Percentiles rank a stretch among this genome's conserved stretches.
phyloP scores from a whole-genome alignment of 2,329 filamentous ascomycete genomes.

The Penicillium sp. region DNA sequence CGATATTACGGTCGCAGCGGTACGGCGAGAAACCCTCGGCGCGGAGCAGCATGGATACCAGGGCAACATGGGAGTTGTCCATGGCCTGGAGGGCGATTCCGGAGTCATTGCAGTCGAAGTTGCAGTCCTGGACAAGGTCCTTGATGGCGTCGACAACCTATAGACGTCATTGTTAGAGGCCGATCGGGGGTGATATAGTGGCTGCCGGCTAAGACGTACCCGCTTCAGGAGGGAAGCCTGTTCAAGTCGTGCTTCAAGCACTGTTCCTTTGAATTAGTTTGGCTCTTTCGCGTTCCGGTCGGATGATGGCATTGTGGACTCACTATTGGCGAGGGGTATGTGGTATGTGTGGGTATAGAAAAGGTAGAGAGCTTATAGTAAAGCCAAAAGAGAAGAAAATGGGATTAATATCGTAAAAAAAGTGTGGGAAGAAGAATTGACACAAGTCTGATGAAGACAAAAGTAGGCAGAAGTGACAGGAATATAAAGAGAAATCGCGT shows the following conservation, averaged over 20 bases:
- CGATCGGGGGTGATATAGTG: not conserved
- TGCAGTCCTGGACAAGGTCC: conserved; percentile 98
- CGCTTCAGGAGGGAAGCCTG: conserved; percentile 95
- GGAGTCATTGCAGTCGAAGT: conserved; percentile 99
- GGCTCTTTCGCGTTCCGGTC: conserved; percentile 1
- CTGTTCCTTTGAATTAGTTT: conserved; percentile 37
- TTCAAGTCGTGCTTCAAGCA: conserved; percentile 97
- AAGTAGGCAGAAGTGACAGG: conserved; percentile 16
- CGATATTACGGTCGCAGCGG: conserved; percentile 98
- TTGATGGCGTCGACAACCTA: conserved; percentile 99
- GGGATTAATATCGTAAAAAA: not conserved
- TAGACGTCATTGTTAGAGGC: conserved; percentile 1
- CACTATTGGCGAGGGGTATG: conserved; percentile 28
- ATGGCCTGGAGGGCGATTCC: conserved; percentile 98
- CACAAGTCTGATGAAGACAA: conserved; percentile 11
- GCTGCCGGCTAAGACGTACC: conserved; percentile 53
- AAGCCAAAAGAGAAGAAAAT: not conserved
- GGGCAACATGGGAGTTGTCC: conserved; percentile 99
- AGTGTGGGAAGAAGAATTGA: conserved; percentile 1
- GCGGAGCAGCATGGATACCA: conserved; percentile 98
- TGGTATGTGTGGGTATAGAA: not conserved
- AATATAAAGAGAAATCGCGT: conserved; percentile 29
- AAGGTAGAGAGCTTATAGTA: not conserved
- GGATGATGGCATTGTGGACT: conserved; percentile 13
- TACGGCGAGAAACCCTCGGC: conserved; percentile 91